Percentiles rank a stretch among this genome's conserved stretches.
phyloP scores from a whole-genome alignment of 108 stramenopile genomes.

The Seminavis robusta region DNA sequence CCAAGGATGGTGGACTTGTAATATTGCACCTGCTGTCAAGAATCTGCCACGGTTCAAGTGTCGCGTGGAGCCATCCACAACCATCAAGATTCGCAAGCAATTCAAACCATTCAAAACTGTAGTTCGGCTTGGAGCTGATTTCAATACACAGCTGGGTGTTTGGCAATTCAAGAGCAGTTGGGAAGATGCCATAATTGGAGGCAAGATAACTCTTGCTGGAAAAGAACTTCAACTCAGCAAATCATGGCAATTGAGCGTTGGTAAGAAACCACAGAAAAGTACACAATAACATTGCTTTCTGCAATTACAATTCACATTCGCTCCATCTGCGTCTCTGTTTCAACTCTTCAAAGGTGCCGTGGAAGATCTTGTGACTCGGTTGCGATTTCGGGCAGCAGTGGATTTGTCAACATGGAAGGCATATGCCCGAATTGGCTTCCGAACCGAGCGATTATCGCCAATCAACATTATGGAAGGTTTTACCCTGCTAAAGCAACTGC shows the following conservation, averaged over 20 bases:
- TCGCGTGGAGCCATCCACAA: constrained; percentile 65
- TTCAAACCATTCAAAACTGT: constrained; percentile 60
- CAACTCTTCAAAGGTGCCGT: constrained; percentile 27
- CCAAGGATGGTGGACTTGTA: constrained; percentile 46
- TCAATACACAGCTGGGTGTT: constrained; percentile 65
- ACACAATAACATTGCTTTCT: background rate
- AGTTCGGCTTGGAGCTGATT: constrained; percentile 61
- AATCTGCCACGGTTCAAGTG: constrained; percentile 40
- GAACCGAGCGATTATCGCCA: constrained; percentile 57
- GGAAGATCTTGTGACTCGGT: constrained; percentile 61
- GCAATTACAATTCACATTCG: background rate
- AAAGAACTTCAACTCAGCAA: constrained; percentile 59
- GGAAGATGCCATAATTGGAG: constrained; percentile 72
- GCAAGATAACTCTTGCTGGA: constrained; percentile 53
- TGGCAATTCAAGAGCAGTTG: constrained; percentile 69
- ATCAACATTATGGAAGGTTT: constrained; percentile 68
- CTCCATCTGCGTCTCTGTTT: background rate
- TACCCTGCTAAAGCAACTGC: constrained; percentile 45
- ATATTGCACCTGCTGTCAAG: constrained; percentile 34
- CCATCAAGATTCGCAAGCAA: constrained; percentile 55
- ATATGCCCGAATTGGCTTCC: constrained; percentile 60
- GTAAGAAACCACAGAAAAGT: background rate
- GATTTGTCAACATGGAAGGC: constrained; percentile 60
- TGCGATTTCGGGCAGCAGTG: constrained; percentile 64
- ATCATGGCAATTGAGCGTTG: constrained; percentile 50